These are phyloP conservation scores for Alternaria sp. DNA, from an alignment of 2,329 filamentous ascomycete species.

Conservation along the genomic window DNA sequence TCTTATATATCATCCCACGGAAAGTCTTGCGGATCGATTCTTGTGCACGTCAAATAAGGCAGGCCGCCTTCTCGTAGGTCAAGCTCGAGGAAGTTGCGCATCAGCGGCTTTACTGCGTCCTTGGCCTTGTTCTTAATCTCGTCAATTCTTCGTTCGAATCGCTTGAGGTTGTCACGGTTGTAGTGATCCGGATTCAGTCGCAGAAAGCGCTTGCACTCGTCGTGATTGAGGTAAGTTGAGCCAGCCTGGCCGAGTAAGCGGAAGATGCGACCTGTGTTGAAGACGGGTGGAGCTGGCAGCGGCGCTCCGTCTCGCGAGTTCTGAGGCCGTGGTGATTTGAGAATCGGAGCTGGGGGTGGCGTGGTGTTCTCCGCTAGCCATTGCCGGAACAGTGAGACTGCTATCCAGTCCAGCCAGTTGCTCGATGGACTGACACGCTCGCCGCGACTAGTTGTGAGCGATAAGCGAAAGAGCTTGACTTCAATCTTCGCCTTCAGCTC, in stretches of 20 bases:
- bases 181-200: conserved; percentile 85
- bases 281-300: conserved; percentile 53
- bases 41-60: conserved; percentile 71
- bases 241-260: conserved; percentile 74
- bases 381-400: conserved; percentile 84
- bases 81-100: conserved; percentile 84
- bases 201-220: conserved; percentile 89
- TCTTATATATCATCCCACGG: conserved; percentile 62
- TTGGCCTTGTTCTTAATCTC: conserved; percentile 86
- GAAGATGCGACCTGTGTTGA: conserved; percentile 76
- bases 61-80: conserved; percentile 68
- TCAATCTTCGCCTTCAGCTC: conserved; percentile 83
- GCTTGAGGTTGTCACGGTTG: conserved; percentile 81
- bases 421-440: conserved; percentile 83
- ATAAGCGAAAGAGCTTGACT: conserved; percentile 81
- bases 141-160: conserved; percentile 87
- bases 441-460: conserved; percentile 77
- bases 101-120: conserved; percentile 83
- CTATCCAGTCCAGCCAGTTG: conserved; percentile 89
- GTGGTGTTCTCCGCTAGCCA: conserved; percentile 93
- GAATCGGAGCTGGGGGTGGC: conserved; percentile 66
- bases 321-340: conserved; percentile 55
- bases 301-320: conserved; percentile 29
- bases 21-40: conserved; percentile 68
- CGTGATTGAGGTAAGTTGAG: conserved; percentile 76